A percentile compares a stretch with the other conserved stretches of the same genome.
Evolutionary conservation across 306 rosid species (phyloP).

Genomic region (Lathyrus tuberosus): DNA sequence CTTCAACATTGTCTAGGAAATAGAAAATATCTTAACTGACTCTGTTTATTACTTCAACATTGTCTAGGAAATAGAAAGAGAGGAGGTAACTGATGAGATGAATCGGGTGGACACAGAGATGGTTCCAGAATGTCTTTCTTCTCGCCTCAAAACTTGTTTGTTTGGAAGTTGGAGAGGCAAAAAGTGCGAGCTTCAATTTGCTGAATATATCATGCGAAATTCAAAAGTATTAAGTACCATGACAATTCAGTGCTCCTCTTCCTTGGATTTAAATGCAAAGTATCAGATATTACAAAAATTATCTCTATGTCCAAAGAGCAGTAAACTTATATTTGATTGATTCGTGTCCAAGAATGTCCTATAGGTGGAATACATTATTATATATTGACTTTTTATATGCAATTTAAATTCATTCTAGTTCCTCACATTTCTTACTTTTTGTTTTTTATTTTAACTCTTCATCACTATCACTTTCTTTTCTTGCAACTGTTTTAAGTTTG

Average conservation of each 20-base stretch:
- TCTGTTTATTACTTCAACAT: background rate
- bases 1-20: too few species aligned
- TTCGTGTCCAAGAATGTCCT: too few species aligned
- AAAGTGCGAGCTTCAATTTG: background rate
- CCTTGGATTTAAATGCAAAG: too few species aligned
- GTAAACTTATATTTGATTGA: background rate
- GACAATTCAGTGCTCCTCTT: background rate
- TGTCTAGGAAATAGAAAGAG: background rate
- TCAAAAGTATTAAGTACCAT: background rate
- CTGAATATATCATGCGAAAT: background rate
- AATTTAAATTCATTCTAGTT: too few species aligned
- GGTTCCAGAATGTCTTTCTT: background rate
- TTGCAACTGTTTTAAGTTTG: too few species aligned
- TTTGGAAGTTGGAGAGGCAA: background rate
- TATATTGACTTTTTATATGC: too few species aligned
- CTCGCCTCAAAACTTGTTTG: background rate
- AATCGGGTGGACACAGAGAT: background rate
- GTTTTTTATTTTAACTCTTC: too few species aligned
- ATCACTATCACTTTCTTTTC: too few species aligned
- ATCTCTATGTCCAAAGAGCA: background rate
- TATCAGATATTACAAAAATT: too few species aligned
- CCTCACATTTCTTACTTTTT: too few species aligned
- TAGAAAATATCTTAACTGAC: background rate
- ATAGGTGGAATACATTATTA: too few species aligned
- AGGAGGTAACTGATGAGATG: background rate